A percentile compares a stretch with the other conserved stretches of the same genome.
These are phyloP conservation scores for Wickerhamiella occidentalis DNA, from an alignment of 805 yeast genomes.

Conservation along the genomic window DNA sequence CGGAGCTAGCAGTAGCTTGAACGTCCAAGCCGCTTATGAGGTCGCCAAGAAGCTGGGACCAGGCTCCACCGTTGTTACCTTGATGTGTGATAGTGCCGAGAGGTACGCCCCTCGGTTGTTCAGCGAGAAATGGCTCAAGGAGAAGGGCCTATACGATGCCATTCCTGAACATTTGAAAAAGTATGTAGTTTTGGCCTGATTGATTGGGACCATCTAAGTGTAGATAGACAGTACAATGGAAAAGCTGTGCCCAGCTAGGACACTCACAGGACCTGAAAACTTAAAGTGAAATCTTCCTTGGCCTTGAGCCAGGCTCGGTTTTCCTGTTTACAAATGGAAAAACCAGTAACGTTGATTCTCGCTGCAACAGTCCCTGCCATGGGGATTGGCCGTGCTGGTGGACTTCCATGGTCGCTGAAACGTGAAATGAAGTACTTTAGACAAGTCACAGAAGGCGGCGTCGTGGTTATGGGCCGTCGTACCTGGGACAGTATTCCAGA, in stretches of 20 bases:
- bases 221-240: no score
- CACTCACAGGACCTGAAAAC: no score
- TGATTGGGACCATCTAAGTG: background rate
- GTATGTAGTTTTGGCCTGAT: conserved; percentile 40
- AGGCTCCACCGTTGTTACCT: conserved; percentile 72
- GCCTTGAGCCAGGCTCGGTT: no score
- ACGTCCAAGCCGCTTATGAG: conserved; percentile 77
- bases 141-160: conserved; percentile 46
- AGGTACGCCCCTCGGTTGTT: conserved; percentile 75
- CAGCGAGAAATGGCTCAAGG: conserved; percentile 61
- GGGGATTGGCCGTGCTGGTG: conserved; percentile 77
- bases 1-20: conserved; percentile 85
- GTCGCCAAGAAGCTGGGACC: conserved; percentile 63
- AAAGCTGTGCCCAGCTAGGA: no score
- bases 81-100: conserved; percentile 85
- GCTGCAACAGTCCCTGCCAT: conserved; percentile 71
- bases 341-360: conserved; percentile 48
- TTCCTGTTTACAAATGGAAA: conserved; percentile 7
- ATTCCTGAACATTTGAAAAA: conserved; percentile 61
- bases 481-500: conserved; percentile 92
- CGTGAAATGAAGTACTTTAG: conserved; percentile 79
- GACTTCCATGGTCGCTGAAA: conserved; percentile 76
- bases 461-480: conserved; percentile 86
- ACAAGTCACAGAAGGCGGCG: conserved; percentile 45
- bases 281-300: background rate